Base-by-base conservation (phyloP, 768 basidiomycete genomes). In the Hirschioporus abietinus region DNA sequence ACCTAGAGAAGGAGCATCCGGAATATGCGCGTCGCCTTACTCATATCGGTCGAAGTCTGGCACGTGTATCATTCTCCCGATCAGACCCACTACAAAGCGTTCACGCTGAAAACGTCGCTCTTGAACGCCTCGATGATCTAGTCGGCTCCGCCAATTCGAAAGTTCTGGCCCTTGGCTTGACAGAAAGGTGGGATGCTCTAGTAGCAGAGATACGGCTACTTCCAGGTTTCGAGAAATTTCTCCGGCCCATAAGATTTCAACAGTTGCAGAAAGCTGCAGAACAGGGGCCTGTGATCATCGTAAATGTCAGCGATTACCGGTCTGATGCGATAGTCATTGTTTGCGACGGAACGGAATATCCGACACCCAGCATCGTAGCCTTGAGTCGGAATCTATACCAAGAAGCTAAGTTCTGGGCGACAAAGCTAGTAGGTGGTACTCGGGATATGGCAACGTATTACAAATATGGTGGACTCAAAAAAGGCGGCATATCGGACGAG, bases 221-320 rank as follows among this genome's bases (percentile, higher is more conserved):
- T 59, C n/a, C 20, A n/a, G 58, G 58, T n/a, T 59, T n/a, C 25
- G 58, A 59, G 25, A 7, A n/a, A 59, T 59, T 59, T 26, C 58
- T 59, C 25, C 25, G n/a, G 58, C 58, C 58, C 25, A n/a, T 9
- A n/a, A 59, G 9, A 26, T 59, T n/a, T 9, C n/a, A 59, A 59
- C n/a, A 59, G 58, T 26, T 59, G 20, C 58, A 26, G 25, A 7
- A n/a, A 26, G 58, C 58, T 26, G 58, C 58, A 7, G 9, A n/a
- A n/a, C 25, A 9, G 2, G 58, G 58, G 20, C 58, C 58, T n/a
- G 58, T 59, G n/a, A 9, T 59, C 25, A 59, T 59, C 58, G 58
- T 59, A 9, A 59, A 59, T 26, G 58, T 59, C 58, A 59, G 58
- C 58, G 25, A n/a, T 26, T 59, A 59, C 58, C 58, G 58, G 4